Conservation (phyloP, 2,329 filamentous ascomycete genomes). For the Clonostachys solani region DNA sequence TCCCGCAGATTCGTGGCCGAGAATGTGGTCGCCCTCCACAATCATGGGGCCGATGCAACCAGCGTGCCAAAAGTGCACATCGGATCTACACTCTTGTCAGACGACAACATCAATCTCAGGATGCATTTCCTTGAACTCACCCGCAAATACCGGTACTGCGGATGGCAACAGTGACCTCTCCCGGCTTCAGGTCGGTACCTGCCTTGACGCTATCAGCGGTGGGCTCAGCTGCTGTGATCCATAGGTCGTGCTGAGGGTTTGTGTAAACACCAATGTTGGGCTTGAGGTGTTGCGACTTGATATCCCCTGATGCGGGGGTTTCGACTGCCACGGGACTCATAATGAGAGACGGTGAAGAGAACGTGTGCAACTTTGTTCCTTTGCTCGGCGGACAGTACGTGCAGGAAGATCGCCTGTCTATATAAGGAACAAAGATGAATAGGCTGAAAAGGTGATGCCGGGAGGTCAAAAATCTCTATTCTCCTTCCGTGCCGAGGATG, state of each 20-base stretch:
- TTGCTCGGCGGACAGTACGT: too few relatives aligned
- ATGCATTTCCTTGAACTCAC: slow-evolving; percentile 35
- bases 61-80: slow-evolving; percentile 96
- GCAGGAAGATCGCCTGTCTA: too few relatives aligned
- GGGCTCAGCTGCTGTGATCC: slow-evolving; percentile 77
- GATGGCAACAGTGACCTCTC: slow-evolving; percentile 84
- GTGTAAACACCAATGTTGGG: slow-evolving; percentile 95
- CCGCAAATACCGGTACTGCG: slow-evolving; percentile 97
- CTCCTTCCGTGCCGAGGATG: too few relatives aligned
- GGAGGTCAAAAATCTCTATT: neutral
- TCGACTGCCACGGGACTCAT: slow-evolving; percentile 30
- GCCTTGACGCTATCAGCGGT: slow-evolving; percentile 69
- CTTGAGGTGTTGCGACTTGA: slow-evolving; percentile 42
- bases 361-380: neutral
- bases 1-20: slow-evolving; percentile 91
- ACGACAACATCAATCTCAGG: neutral
- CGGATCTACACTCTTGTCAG: slow-evolving; percentile 53
- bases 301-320: slow-evolving; percentile 11
- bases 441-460: neutral
- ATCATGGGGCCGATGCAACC: slow-evolving; percentile 97
- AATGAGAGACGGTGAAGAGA: slow-evolving; percentile 4
- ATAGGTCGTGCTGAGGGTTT: slow-evolving; percentile 87
- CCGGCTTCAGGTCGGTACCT: slow-evolving; percentile 65
- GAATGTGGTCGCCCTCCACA: slow-evolving; percentile 81
- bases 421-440: neutral